These are phyloP conservation scores for Aspergillus taichungensis DNA, from an alignment of 495 filamentous ascomycete species.

Conservation along the genomic window DNA sequence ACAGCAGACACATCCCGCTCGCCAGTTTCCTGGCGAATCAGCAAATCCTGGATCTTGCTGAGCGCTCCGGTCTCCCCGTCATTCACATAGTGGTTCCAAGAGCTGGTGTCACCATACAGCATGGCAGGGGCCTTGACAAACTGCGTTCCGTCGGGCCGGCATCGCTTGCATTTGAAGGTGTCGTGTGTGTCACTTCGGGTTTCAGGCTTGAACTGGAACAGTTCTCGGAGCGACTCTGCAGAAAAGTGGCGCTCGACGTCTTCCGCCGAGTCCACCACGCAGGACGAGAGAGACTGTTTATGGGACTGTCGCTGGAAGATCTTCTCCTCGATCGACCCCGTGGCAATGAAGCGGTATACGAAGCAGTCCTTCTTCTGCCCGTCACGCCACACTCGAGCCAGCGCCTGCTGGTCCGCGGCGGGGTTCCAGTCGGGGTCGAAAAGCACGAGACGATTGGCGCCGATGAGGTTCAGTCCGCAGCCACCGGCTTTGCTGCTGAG, in stretches of 20 bases:
- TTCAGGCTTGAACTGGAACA: conserved; percentile 82
- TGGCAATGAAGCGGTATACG: conserved; percentile 97
- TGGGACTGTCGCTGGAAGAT: conserved; percentile 98
- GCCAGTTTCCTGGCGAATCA: conserved; percentile 77
- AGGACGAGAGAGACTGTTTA: conserved; percentile 92
- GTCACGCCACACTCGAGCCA: conserved; percentile 96
- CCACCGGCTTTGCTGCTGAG: conserved; percentile 95
- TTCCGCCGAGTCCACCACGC: conserved; percentile 95
- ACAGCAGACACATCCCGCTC: conserved; percentile 81
- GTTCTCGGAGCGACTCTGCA: conserved; percentile 75
- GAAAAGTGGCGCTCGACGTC: conserved; percentile 97
- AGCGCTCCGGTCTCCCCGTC: conserved; percentile 58
- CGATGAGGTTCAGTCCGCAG: conserved; percentile 94
- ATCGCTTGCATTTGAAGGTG: conserved; percentile 97
- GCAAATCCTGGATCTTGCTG: conserved; percentile 76
- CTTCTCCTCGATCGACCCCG: conserved; percentile 98
- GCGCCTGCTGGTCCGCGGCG: conserved; percentile 92
- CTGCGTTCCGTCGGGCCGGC: conserved; percentile 78
- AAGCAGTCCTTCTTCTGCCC: conserved; percentile 99
- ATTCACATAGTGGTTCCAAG: conserved; percentile 96
- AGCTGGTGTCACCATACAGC: conserved; percentile 96
- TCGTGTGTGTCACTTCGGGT: conserved; percentile 94
- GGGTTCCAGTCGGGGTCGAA: conserved; percentile 99
- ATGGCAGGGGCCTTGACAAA: conserved; percentile 83
- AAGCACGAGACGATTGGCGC: conserved; percentile 90